A percentile compares a stretch with the other conserved stretches of the same genome.
Evolutionary conservation across 139 green algal species (phyloP).

Genomic region (Yamagishiella unicocca): DNA sequence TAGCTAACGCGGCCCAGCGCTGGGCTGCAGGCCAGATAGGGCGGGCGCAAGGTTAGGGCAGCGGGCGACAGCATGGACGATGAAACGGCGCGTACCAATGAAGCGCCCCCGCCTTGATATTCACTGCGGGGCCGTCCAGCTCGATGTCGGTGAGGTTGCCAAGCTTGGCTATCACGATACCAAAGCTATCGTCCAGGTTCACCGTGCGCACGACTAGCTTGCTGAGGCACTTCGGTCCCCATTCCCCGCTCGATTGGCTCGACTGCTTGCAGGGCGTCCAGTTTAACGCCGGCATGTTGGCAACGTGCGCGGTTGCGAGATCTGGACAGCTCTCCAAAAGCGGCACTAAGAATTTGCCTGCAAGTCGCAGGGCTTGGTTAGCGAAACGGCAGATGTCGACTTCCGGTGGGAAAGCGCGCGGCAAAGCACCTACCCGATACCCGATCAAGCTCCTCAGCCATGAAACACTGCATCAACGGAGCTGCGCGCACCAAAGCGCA

Average conservation of each 20-base stretch:
- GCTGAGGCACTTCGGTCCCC: slow-evolving; percentile 24
- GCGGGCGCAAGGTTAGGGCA: no score
- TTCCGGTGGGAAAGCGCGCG: neutral
- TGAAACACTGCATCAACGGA: slow-evolving; percentile 51
- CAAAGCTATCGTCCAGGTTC: slow-evolving; percentile 57
- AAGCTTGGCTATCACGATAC: slow-evolving; percentile 56
- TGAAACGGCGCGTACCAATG: slow-evolving; percentile 41
- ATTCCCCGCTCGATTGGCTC: slow-evolving; percentile 25
- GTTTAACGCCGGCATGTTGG: slow-evolving; percentile 55
- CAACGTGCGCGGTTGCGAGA: slow-evolving; percentile 60
- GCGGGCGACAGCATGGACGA: no score
- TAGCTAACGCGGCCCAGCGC: slow-evolving; percentile 61
- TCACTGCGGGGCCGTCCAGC: slow-evolving; percentile 66
- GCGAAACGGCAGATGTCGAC: no score
- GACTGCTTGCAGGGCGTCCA: slow-evolving; percentile 55
- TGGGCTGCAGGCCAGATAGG: slow-evolving; percentile 49
- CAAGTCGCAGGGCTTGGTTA: neutral
- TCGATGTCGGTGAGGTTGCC: slow-evolving; percentile 56
- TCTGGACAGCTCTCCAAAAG: slow-evolving; percentile 58
- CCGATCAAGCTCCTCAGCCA: slow-evolving; percentile 11
- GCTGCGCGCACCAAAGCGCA: slow-evolving; percentile 36
- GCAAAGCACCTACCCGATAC: neutral
- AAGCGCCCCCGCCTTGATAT: slow-evolving; percentile 55
- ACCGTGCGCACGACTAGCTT: slow-evolving; percentile 55
- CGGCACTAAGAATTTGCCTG: slow-evolving; percentile 61